phyloP scores from a whole-genome alignment of 2,329 filamentous ascomycete species.

The Xylaria sp. region DNA sequence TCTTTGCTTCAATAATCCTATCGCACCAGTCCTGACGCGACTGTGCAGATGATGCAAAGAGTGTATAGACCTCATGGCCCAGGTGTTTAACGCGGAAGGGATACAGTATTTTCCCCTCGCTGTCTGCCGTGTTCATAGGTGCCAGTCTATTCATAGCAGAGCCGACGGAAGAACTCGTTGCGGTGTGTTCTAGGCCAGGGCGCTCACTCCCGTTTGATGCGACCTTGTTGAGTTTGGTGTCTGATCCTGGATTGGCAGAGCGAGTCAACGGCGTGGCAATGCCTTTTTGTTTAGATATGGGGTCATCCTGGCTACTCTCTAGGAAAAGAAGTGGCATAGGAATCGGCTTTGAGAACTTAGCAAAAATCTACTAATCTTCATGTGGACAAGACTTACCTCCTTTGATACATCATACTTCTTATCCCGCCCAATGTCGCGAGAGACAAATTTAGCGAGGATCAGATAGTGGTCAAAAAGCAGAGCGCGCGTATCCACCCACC shows the following conservation, averaged over 20 bases:
- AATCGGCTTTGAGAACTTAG: conserved; percentile 70
- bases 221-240: conserved; percentile 67
- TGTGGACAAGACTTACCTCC: conserved; percentile 65
- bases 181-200: conserved; percentile 72
- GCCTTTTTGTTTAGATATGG: conserved; percentile 84
- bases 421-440: conserved; percentile 74
- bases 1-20: conserved; percentile 95
- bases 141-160: conserved; percentile 59
- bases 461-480: conserved; percentile 97
- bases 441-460: conserved; percentile 84
- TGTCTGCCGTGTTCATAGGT: conserved; percentile 66
- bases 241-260: conserved; percentile 69
- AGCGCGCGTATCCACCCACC: conserved; percentile 93
- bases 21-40: conserved; percentile 89
- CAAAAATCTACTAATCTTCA: conserved; percentile 1
- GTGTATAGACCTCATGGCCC: conserved; percentile 89
- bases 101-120: conserved; percentile 85
- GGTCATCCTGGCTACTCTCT: conserved; percentile 91
- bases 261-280: conserved; percentile 70
- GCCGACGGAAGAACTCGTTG: conserved; percentile 72
- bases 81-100: conserved; percentile 97
- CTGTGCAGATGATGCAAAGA: conserved; percentile 82
- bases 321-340: conserved; percentile 95
- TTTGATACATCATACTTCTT: conserved; percentile 96
- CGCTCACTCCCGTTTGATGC: conserved; percentile 61